These are phyloP conservation scores for Ogataea trehalophila DNA, from an alignment of 805 yeast genomes.

Conservation along the genomic window DNA sequence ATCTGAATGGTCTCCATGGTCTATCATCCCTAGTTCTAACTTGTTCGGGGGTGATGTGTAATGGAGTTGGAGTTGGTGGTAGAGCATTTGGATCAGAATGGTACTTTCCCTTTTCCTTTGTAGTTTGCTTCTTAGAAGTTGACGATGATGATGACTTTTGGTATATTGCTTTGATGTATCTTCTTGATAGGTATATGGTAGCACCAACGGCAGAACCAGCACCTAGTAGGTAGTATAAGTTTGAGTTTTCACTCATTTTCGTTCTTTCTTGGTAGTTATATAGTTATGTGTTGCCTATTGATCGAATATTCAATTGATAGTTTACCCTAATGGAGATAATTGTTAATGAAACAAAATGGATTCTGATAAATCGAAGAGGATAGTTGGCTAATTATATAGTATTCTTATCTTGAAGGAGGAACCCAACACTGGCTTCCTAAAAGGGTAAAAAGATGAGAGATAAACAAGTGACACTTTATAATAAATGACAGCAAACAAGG, in stretches of 20 bases:
- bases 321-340: background rate
- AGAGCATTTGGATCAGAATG: slow-evolving; percentile 25
- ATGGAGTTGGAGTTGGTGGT: slow-evolving; percentile 48
- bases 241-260: slow-evolving; percentile 6
- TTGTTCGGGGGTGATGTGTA: slow-evolving; percentile 62
- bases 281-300: background rate
- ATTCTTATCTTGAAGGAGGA: background rate
- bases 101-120: slow-evolving; percentile 15
- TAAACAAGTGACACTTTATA: background rate
- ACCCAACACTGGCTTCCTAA: slow-evolving; percentile 9
- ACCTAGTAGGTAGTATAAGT: slow-evolving; percentile 15
- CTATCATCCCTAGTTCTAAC: slow-evolving; percentile 63
- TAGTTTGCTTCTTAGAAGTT: slow-evolving; percentile 3
- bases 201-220: slow-evolving; percentile 24
- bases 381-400: background rate
- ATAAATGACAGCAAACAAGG: too few species aligned
- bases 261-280: too few species aligned
- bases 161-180: slow-evolving; percentile 8
- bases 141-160: slow-evolving; percentile 1
- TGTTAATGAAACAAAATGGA: background rate
- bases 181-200: slow-evolving; percentile 14
- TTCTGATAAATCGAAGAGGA: background rate
- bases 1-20: slow-evolving; percentile 78
- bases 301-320: background rate
- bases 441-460: slow-evolving; percentile 17